Evolutionary conservation across 768 basidiomycete species (phyloP).

Genomic region (Lyophyllum shimeji): DNA sequence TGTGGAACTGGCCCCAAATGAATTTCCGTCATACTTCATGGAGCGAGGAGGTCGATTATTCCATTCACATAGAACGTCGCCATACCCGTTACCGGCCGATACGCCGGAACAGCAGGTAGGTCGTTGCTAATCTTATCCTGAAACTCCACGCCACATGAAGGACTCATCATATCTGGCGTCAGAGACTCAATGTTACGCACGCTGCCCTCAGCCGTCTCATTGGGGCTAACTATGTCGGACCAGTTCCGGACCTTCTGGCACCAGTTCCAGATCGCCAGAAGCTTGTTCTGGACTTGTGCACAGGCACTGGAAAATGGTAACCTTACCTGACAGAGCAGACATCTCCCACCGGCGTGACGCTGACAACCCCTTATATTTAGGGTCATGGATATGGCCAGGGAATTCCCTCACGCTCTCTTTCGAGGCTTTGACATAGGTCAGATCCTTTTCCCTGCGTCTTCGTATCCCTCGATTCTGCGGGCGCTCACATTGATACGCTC

Average conservation of each 20-base stretch:
- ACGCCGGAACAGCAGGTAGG: constrained; percentile 65
- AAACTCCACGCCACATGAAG: background rate
- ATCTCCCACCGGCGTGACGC: constrained; percentile 11
- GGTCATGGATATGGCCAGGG: constrained; percentile 71
- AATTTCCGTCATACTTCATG: constrained; percentile 60
- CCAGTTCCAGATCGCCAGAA: constrained; percentile 37
- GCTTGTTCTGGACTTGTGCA: constrained; percentile 72
- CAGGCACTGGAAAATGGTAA: constrained; percentile 74
- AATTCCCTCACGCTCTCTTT: constrained; percentile 65
- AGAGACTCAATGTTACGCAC: constrained; percentile 60
- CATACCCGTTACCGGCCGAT: constrained; percentile 77
- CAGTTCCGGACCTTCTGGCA: constrained; percentile 53
- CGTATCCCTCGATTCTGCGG: constrained; percentile 11
- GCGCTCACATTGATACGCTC: constrained; percentile 7
- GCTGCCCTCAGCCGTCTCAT: constrained; percentile 46
- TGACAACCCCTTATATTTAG: constrained; percentile 37
- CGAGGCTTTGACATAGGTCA: constrained; percentile 77
- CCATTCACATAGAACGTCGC: constrained; percentile 59
- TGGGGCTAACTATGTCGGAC: constrained; percentile 59
- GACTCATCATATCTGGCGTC: constrained; percentile 6
- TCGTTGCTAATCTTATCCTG: constrained; percentile 6
- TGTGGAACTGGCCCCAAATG: constrained; percentile 44
- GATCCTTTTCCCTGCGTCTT: constrained; percentile 20
- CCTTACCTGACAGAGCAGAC: constrained; percentile 17
- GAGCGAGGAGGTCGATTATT: constrained; percentile 64